phyloP scores from a whole-genome alignment of 2,329 filamentous ascomycete species.

The Aureobasidium lini region DNA sequence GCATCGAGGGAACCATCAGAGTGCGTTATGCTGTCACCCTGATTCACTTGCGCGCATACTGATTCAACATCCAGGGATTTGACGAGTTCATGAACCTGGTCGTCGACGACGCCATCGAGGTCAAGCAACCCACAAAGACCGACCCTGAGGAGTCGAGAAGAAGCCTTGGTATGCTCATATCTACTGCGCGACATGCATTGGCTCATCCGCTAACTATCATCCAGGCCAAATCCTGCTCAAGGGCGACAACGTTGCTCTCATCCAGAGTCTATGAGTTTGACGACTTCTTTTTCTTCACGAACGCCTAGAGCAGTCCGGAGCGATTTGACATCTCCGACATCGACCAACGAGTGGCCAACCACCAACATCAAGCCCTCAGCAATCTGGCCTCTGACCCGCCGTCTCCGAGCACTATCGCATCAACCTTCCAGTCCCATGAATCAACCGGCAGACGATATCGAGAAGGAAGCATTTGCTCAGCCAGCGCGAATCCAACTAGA shows the following conservation, averaged over 20 bases:
- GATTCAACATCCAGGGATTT: slow-evolving; percentile 62
- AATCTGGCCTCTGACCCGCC: slow-evolving; percentile 16
- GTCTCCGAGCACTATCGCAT: slow-evolving; percentile 46
- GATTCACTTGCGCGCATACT: slow-evolving; percentile 16
- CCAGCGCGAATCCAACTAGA: slow-evolving; percentile 69
- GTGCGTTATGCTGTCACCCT: slow-evolving; percentile 42
- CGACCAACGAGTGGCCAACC: neutral
- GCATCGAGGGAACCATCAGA: slow-evolving; percentile 94
- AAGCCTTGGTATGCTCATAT: slow-evolving; percentile 57
- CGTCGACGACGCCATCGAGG: slow-evolving; percentile 89
- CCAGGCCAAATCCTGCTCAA: slow-evolving; percentile 78
- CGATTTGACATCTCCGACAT: neutral
- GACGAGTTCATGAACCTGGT: slow-evolving; percentile 99
- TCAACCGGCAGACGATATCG: slow-evolving; percentile 64
- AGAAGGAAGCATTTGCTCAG: slow-evolving; percentile 70
- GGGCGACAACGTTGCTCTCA: slow-evolving; percentile 80
- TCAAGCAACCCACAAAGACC: slow-evolving; percentile 74
- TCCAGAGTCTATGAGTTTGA: slow-evolving; percentile 39
- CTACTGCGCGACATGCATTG: neutral
- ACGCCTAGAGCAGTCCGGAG: neutral
- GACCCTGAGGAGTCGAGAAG: slow-evolving; percentile 69
- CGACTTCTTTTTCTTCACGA: neutral
- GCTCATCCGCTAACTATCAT: slow-evolving; percentile 9
- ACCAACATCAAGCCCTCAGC: slow-evolving; percentile 4
- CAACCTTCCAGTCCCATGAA: slow-evolving; percentile 68